Base-by-base conservation (phyloP, 768 basidiomycete species). In the Amanita pallidorosea region DNA sequence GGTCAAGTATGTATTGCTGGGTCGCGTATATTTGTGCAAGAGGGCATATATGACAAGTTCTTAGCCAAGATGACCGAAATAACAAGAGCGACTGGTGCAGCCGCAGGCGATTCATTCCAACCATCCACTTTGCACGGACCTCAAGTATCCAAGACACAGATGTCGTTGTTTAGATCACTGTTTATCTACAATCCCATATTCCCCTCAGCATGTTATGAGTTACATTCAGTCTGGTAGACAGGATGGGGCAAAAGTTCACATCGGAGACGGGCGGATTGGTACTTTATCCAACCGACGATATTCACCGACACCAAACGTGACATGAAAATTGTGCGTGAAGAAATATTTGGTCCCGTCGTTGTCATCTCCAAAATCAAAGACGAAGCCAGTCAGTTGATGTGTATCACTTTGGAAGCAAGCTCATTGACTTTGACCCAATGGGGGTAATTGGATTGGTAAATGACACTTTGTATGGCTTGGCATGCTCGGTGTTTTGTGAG, bases 1-100 rank as follows among this genome's bases (percentile, higher is more conserved):
- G 88, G 90, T 17, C 91, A 94, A 67, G 73, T 75, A n/a, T 94
- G 91, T 68, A 81, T 80, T 58, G 90, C 89, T 7, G 87, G 90
- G 8, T 85, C 89, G 7, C 80, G 93, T 45, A 85, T 94, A 54
- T 92, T 79, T 60, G 88, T 95, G 4, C 91, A 94, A 58, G 74
- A 76, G 44, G 68, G 70, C 3, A 80, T 93, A 57, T 93, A 93
- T 65, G 88, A 91, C 63, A 67, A 81, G 59, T 93, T 94, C 74
- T 65, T 92, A 38, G 61, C 69, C 49, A 69, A 64, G 50, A 85
- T 92, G 66, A 74, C 75, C 1, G 74, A 66, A 23, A 72, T 76
- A 63, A 70, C 82, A 45, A 65, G 69, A 60, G 51, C 61, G 0
- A 66, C 85, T 63, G 78, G 79, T 63, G 17, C 45, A 25, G 45